Evolutionary conservation across 768 basidiomycete genomes (phyloP), one percentile per base, ranked within the genome.

Genomic region (Psilocybe cubensis): DNA sequence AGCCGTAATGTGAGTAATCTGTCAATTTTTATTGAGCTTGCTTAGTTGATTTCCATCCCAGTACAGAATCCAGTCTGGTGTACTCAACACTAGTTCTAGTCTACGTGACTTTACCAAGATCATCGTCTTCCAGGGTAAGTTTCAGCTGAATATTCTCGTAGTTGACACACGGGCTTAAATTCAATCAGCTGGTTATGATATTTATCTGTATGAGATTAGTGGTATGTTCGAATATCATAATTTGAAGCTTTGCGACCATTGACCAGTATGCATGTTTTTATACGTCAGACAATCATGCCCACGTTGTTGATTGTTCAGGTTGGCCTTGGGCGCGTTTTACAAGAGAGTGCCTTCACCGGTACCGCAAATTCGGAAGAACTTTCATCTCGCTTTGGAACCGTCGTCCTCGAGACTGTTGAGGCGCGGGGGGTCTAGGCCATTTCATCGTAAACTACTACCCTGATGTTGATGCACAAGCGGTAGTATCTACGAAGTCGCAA

Each of bases 301-400:
- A 66, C 69, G 11, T 56, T 67, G 3, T 50, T 70, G 43, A 64
- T 70, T 18, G 69, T 70, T 9, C 67, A 68, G 55, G 56, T 70
- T 20, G 69, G 66, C 10, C 52, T 65, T 23, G 54, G 54, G 38
- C 50, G 56, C 8, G 49, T 46, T 8, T 31, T 57, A 24, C 10
- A 17, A 20, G 56, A 55, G 50, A 35, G 31, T 9, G 29, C 24
- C 6, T 20, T 18, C 31, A 42, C 42, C 0, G 29, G 48, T 10
- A 45, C 44, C 14, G 24, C 25, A 12, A 20, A 42, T 4, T 53
- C 57, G 4, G 53, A n/a, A n/a, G n/a, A 38, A 6, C 56, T 49
- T 14, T 40, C 46, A 18, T 56, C 54, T 47, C 57, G 49, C 14
- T 17, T 11, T 10, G 38, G 41, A 23, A 53, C 61, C 28, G 45